Base-by-base conservation (phyloP, 345 rosid species). In the Schrenkiella parvula region DNA sequence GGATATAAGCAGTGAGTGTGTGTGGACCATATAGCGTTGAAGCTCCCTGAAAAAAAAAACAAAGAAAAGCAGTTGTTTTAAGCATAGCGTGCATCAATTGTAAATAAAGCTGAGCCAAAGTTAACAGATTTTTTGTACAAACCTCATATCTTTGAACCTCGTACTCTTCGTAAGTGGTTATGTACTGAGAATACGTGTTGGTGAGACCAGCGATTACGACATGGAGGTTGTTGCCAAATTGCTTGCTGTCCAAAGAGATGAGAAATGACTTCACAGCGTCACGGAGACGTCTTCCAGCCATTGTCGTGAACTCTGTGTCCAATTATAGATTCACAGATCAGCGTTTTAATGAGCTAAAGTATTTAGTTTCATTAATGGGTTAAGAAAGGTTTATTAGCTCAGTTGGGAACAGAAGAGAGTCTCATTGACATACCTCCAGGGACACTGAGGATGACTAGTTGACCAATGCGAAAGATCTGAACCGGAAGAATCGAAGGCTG, bases 201-300 rank as follows among this genome's bases (percentile, higher is more conserved):
- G 78, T 66, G 62, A 74, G 78, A 66, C 78, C 78, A 28, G 95
- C 84, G 74, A 74, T 74, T 11, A 74, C 73, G 1, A 74, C 78
- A 31, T 66, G 78, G 2, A 66, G 9, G 42, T 95, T 90, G 67
- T 78, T 80, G 68, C 84, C 61, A 23, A 50, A 64, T 55, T 83
- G 62, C 7, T 74, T 80, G 54, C 76, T 0, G 82, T 50, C 79
- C 25, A 71, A 41, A 38, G 66, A 66, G 59, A 79, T 41, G 51
- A 66, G 62, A 60, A 29, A 71, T 3, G 41, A 64, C 48, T 85
- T 87, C 63, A 95, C 88, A 38, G 99, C 92, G 31, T 92, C 92
- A 48, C 99, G 89, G 59, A 95, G 99, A 31, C 95, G 97, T 74
- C 99, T 92, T 78, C 99, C 99, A 74, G 99, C 93, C 99, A 95